Conservation (phyloP, 768 basidiomycete genomes). For the Russula earlei region DNA sequence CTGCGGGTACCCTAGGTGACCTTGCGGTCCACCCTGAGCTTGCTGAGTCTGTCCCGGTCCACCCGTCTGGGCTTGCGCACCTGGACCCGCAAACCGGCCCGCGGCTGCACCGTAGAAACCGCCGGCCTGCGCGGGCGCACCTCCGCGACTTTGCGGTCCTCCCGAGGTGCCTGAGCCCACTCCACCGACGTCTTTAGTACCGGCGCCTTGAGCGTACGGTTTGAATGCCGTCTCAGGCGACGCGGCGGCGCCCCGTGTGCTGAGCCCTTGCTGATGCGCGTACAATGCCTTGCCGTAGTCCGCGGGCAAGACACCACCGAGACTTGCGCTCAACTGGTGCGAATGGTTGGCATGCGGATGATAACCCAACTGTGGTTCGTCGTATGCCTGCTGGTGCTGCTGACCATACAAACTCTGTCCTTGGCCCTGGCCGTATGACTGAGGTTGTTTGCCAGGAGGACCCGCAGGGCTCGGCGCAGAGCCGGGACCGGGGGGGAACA, state of each 20-base stretch:
- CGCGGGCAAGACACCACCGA: constrained; percentile 21
- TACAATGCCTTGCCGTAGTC: constrained; percentile 41
- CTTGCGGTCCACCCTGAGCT: constrained; percentile 38
- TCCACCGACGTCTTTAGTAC: constrained; percentile 36
- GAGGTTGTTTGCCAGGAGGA: constrained; percentile 51
- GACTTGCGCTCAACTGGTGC: constrained; percentile 29
- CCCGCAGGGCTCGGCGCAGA: constrained; percentile 53
- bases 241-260: constrained; percentile 39
- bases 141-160: constrained; percentile 34
- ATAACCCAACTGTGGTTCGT: constrained; percentile 46
- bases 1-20: constrained; percentile 54
- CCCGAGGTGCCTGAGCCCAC: constrained; percentile 33
- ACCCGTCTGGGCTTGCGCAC: constrained; percentile 36
- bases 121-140: constrained; percentile 38
- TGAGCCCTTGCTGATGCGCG: constrained; percentile 48
- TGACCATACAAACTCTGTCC: constrained; percentile 59
- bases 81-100: constrained; percentile 32
- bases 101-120: constrained; percentile 36
- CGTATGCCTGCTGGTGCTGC: constrained; percentile 44
- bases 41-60: constrained; percentile 35
- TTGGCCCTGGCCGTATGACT: constrained; percentile 47
- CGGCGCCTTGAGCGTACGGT: constrained; percentile 60
- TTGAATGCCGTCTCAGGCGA: constrained; percentile 73
- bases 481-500: constrained; percentile 61
- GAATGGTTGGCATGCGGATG: constrained; percentile 39